Evolutionary conservation across 1,139 yeast genomes (phyloP).

Genomic region (Hyphopichia pseudoburtonii): DNA sequence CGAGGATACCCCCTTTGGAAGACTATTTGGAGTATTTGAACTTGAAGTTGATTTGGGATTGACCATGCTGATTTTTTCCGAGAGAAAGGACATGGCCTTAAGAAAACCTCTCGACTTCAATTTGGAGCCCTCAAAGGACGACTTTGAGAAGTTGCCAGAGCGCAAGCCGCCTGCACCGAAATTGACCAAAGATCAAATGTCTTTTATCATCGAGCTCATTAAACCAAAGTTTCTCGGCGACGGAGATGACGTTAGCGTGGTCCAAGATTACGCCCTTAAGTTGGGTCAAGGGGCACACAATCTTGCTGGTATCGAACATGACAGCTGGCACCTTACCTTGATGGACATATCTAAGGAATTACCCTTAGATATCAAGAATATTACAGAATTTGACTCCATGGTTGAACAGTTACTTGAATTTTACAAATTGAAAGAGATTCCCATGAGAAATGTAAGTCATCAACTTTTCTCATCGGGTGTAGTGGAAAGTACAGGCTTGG

Average conservation of each 20-base stretch:
- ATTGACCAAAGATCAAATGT: conserved; percentile 11
- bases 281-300: conserved; percentile 25
- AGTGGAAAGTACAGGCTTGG: background rate
- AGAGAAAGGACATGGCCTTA: conserved; percentile 4
- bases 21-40: conserved; percentile 19
- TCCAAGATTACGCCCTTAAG: conserved; percentile 32
- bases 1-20: conserved; percentile 6
- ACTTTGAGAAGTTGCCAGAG: background rate
- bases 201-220: conserved; percentile 8
- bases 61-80: conserved; percentile 8
- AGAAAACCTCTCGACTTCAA: conserved; percentile 2
- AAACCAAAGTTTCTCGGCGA: conserved; percentile 4
- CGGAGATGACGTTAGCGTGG: conserved; percentile 14
- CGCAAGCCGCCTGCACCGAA: conserved; percentile 1
- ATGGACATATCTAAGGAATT: conserved; percentile 22
- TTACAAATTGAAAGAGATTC: conserved; percentile 29
- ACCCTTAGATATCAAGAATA: conserved; percentile 26
- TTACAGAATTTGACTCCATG: conserved; percentile 52
- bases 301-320: conserved; percentile 5
- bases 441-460: background rate
- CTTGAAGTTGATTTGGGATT: conserved; percentile 15
- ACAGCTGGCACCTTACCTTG: conserved; percentile 19
- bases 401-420: conserved; percentile 44
- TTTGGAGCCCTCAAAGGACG: conserved; percentile 1
- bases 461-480: background rate